Conservation (phyloP, 1,284 basidiomycete species). For the Cutaneotrichosporon mucoides region DNA sequence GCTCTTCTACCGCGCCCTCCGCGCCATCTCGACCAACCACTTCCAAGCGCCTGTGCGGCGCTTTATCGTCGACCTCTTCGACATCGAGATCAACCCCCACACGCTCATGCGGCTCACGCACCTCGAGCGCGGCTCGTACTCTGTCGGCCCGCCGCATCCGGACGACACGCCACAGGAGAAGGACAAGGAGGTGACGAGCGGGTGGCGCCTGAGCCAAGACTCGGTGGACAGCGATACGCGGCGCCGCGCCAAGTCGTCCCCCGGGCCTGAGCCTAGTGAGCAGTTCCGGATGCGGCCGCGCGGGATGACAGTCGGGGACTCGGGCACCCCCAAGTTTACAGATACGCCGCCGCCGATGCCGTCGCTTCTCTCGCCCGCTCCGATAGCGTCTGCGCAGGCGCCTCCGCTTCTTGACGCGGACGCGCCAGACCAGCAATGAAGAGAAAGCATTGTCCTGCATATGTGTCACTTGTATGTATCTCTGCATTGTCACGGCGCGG, state of each 20-base stretch:
- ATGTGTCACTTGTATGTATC: too few species aligned
- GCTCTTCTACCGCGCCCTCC: constrained; percentile 76
- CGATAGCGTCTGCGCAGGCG: background rate
- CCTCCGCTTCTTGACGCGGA: too few species aligned
- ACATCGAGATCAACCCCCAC: constrained; percentile 58
- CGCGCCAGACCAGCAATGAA: too few species aligned
- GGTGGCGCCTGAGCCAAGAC: background rate
- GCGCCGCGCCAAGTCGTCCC: constrained; percentile 10
- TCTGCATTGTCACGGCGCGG: too few species aligned
- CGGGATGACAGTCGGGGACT: constrained; percentile 8
- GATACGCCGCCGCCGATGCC: background rate
- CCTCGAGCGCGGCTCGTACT: constrained; percentile 24
- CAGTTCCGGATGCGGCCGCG: background rate
- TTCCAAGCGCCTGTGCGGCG: constrained; percentile 85
- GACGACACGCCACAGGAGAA: background rate
- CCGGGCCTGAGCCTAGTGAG: constrained; percentile 11
- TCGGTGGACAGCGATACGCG: constrained; percentile 8
- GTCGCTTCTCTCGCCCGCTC: background rate
- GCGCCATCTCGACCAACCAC: constrained; percentile 78
- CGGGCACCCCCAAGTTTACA: background rate
- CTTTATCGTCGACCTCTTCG: constrained; percentile 90
- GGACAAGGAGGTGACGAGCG: background rate
- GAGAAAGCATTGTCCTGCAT: too few species aligned
- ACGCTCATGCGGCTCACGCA: constrained; percentile 30
- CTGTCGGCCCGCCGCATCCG: constrained; percentile 5